Conservation (phyloP, 371 early-diverging fungal genomes). For the Dichotomocladium elegans region DNA sequence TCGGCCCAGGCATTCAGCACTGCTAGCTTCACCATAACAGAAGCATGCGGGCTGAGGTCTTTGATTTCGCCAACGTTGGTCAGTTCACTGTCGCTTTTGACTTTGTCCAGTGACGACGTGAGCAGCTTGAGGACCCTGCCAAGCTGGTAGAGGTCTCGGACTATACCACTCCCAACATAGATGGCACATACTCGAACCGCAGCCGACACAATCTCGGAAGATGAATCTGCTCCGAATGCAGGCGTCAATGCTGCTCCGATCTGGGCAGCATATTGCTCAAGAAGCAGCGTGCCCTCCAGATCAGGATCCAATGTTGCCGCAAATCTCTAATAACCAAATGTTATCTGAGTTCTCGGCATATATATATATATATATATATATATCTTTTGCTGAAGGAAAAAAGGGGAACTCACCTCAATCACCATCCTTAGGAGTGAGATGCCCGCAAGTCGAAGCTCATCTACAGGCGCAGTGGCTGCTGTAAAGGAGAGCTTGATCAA, state of each 20-base stretch:
- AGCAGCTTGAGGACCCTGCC: slow-evolving; percentile 71
- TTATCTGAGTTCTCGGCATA: not conserved
- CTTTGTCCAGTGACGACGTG: slow-evolving; percentile 67
- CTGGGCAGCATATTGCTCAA: slow-evolving; percentile 91
- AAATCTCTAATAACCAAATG: too few relatives aligned
- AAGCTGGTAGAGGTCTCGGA: slow-evolving; percentile 72
- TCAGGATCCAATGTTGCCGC: slow-evolving; percentile 73
- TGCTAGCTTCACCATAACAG: slow-evolving; percentile 76
- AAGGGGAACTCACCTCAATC: slow-evolving; percentile 46
- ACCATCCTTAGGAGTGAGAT: slow-evolving; percentile 68
- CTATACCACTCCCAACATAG: slow-evolving; percentile 83
- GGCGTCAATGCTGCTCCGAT: slow-evolving; percentile 87
- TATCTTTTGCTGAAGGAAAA: too few relatives aligned
- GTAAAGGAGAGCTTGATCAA: slow-evolving; percentile 83
- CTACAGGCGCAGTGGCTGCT: slow-evolving; percentile 79
- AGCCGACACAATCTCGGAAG: slow-evolving; percentile 72
- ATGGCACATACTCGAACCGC: slow-evolving; percentile 83
- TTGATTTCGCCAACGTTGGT: slow-evolving; percentile 58
- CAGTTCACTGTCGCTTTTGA: slow-evolving; percentile 56
- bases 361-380: not conserved
- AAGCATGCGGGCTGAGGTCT: slow-evolving; percentile 65
- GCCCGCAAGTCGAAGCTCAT: slow-evolving; percentile 78
- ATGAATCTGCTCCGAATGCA: slow-evolving; percentile 75
- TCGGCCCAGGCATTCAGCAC: slow-evolving; percentile 84
- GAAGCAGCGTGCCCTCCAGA: slow-evolving; percentile 69